A percentile compares a stretch with the other conserved stretches of the same genome.
These are phyloP conservation scores for Sclerotinia subarctica DNA, from an alignment of 2,329 filamentous ascomycete species.

Conservation along the genomic window DNA sequence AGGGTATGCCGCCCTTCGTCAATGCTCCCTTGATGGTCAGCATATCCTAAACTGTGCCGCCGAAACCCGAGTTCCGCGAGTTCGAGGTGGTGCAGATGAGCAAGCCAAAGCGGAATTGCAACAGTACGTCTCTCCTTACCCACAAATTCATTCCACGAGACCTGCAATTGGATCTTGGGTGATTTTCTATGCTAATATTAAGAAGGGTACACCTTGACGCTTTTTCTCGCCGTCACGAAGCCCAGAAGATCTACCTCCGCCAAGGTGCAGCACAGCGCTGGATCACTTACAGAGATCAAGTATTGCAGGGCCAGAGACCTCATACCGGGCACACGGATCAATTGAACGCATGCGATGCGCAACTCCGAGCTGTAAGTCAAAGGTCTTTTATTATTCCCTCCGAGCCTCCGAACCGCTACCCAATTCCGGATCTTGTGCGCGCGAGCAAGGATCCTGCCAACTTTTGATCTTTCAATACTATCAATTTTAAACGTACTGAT, in stretches of 20 bases:
- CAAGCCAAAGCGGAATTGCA: conserved; percentile 60
- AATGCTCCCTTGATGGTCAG: conserved; percentile 61
- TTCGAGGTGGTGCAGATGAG: conserved; percentile 54
- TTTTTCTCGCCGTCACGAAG: conserved; percentile 59
- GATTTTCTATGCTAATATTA: conserved; percentile 1
- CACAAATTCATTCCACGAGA: conserved; percentile 16
- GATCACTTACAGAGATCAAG: conserved; percentile 52
- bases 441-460: not conserved
- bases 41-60: conserved; percentile 63
- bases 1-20: conserved; percentile 59
- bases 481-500: not conserved
- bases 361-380: conserved; percentile 54
- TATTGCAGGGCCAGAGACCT: conserved; percentile 52
- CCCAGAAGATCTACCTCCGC: conserved; percentile 61
- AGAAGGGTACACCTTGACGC: conserved; percentile 57
- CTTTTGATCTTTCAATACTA: not conserved
- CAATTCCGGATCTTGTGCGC: not conserved
- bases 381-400: not conserved
- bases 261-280: conserved; percentile 59
- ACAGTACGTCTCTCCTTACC: conserved; percentile 48
- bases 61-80: conserved; percentile 56
- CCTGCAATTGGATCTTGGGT: not conserved
- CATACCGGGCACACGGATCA: conserved; percentile 47
- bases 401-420: not conserved
- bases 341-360: conserved; percentile 53